Conservation (phyloP, 2,329 filamentous ascomycete species). For the Aspergillus quadricinctus region DNA sequence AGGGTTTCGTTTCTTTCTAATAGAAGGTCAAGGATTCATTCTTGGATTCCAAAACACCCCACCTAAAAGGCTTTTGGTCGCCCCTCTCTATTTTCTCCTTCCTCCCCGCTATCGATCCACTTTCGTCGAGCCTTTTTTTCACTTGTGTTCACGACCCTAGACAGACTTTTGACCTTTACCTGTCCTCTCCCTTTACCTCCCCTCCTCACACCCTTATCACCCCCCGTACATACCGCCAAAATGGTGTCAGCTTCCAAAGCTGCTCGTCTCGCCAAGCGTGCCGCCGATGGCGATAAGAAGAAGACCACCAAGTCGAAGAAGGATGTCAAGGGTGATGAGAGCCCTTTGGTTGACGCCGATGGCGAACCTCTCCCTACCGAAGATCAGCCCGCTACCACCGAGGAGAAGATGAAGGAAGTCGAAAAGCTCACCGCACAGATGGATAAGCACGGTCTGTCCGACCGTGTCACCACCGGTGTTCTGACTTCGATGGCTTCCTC, state of each 20-base stretch:
- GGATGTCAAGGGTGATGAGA: constrained; percentile 56
- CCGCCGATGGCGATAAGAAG: constrained; percentile 66
- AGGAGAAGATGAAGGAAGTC: constrained; percentile 71
- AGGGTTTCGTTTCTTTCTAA: constrained; percentile 28
- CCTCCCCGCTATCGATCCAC: constrained; percentile 32
- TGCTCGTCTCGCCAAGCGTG: constrained; percentile 63
- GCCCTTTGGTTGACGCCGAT: constrained; percentile 58
- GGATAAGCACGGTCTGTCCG: constrained; percentile 93
- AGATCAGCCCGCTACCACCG: constrained; percentile 65
- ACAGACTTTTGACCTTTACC: constrained; percentile 22
- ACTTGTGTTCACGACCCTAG: constrained; percentile 11
- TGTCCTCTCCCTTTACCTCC: constrained; percentile 12
- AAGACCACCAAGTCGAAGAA: constrained; percentile 64
- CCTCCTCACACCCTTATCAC: constrained; percentile 6
- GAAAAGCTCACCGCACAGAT: constrained; percentile 87
- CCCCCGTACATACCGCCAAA: constrained; percentile 22
- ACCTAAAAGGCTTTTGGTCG: constrained; percentile 21
- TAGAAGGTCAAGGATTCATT: constrained; percentile 8
- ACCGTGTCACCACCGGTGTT: constrained; percentile 97
- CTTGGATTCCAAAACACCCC: constrained; percentile 7
- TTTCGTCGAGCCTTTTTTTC: constrained; percentile 25
- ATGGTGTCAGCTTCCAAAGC: constrained; percentile 69
- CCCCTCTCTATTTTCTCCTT: constrained; percentile 24
- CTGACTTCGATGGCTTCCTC: constrained; percentile 77
- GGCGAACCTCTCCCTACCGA: constrained; percentile 50